These are phyloP conservation scores for Hemileccinum impolitum DNA, from an alignment of 768 basidiomycete species.

Conservation along the genomic window DNA sequence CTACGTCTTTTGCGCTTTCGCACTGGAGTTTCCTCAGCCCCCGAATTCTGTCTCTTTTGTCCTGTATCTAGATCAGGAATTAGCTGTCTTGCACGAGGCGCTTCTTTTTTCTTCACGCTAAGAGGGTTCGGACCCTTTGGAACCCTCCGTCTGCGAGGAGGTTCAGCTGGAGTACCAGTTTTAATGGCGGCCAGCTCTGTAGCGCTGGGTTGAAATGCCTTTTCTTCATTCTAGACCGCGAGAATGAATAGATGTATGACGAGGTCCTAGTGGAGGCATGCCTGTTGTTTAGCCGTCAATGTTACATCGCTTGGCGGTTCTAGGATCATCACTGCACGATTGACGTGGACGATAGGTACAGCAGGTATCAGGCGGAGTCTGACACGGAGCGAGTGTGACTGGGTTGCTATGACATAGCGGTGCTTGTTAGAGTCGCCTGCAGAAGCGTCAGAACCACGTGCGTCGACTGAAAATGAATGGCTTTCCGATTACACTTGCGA, in stretches of 20 bases:
- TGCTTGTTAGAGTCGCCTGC: conserved; percentile 84
- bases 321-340: conserved; percentile 88
- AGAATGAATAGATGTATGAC: background rate
- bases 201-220: conserved; percentile 49
- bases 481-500: conserved; percentile 75
- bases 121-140: conserved; percentile 91
- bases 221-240: conserved; percentile 56
- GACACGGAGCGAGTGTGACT: conserved; percentile 68
- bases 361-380: conserved; percentile 73
- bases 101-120: conserved; percentile 85
- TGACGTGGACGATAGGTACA: conserved; percentile 87
- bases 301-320: conserved; percentile 87
- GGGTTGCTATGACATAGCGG: conserved; percentile 86
- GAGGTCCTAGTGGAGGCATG: conserved; percentile 23
- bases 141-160: conserved; percentile 57
- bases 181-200: conserved; percentile 47
- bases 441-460: conserved; percentile 5
- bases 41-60: conserved; percentile 20
- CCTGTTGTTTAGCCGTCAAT: conserved; percentile 60
- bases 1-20: conserved; percentile 26
- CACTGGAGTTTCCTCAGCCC: background rate
- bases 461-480: background rate
- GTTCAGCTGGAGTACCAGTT: conserved; percentile 30
- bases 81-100: conserved; percentile 4
- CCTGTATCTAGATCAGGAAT: background rate